Evolutionary conservation across 2,329 filamentous ascomycete species (phyloP).

Genomic region (Fusarium decemcellulare): DNA sequence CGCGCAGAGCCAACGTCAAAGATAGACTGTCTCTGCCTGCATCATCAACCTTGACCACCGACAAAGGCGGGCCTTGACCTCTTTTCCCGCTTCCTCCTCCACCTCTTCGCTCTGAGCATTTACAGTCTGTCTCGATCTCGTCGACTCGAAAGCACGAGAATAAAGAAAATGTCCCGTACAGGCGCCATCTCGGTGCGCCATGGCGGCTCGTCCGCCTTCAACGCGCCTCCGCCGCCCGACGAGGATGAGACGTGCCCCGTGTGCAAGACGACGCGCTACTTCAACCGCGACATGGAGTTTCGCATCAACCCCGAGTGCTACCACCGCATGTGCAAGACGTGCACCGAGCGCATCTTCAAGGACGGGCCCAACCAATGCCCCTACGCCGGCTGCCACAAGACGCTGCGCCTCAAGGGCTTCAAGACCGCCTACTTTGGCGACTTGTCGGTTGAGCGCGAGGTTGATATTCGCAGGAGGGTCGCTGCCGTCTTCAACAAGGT

Average conservation of each 20-base stretch:
- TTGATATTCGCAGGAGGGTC: slow-evolving; percentile 89
- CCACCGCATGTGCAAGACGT: slow-evolving; percentile 98
- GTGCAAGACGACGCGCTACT: slow-evolving; percentile 96
- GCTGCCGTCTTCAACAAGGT: slow-evolving; percentile 86
- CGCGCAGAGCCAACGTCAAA: slow-evolving; percentile 36
- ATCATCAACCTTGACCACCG: slow-evolving; percentile 19
- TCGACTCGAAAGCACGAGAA: neutral
- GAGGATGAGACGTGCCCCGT: slow-evolving; percentile 88
- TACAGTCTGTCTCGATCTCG: no score
- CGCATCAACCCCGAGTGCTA: slow-evolving; percentile 99
- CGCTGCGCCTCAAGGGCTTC: slow-evolving; percentile 87
- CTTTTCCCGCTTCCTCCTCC: neutral
- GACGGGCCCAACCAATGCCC: slow-evolving; percentile 94
- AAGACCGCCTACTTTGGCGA: slow-evolving; percentile 92
- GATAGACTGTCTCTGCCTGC: neutral
- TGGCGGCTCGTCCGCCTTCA: slow-evolving; percentile 24
- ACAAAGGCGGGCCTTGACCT: neutral
- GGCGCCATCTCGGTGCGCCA: slow-evolving; percentile 50
- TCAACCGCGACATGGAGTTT: slow-evolving; percentile 94
- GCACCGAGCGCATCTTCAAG: slow-evolving; percentile 94
- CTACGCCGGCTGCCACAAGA: slow-evolving; percentile 89
- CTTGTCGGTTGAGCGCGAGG: slow-evolving; percentile 89
- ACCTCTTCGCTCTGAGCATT: neutral
- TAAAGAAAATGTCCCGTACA: slow-evolving; percentile 47
- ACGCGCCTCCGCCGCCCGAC: slow-evolving; percentile 39